Evolutionary conservation across 306 rosid genomes (phyloP), one percentile per base, ranked within the genome.

Genomic region (Vicia sativa): DNA sequence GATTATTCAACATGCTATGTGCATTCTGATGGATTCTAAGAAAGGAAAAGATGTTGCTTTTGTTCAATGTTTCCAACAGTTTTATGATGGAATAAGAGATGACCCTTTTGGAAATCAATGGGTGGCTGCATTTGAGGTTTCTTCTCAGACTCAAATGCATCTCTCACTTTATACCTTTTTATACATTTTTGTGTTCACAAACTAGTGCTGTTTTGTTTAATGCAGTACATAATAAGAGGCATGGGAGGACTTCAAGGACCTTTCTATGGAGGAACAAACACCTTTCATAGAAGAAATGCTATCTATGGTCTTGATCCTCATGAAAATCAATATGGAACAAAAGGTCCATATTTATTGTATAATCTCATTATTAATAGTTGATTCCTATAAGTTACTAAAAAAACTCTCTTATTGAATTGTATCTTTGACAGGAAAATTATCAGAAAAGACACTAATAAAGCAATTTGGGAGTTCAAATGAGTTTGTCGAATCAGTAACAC

Each of bases 51-150:
- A 86, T 6, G 76, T 75, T 62, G 91, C 91, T 9, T 91, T 74
- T 74, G 84, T 81, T 63, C 91, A 91, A 55, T 81, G 79, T 69
- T 84, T 90, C 15, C 92, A 88, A 28, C 54, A 37, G 21, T 78
- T 85, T 78, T 78, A 83, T 9, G 77, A 74, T 61, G 82, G 70
- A 57, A 62, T 81, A n/a, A 84, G 84, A 70, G 87, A 91, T 55
- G 97, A 88, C 44, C 96, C 97, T 23, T 84, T 67, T 11, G 92
- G 87, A 29, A 91, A 81, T 72, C 82, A 83, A 12, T 1, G 72
- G 77, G 76, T 59, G 23, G 12, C 52, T 45, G 5, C 28, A 0
- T 48, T 66, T 58, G 64, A 78, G 78, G 92, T 91, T 25, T 35
- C 5, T 38, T 67, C 44, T 28, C 64, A 55, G 19, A 35, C 57